These are phyloP conservation scores for Hypoxylon sp. DNA, from an alignment of 2,329 filamentous ascomycete genomes.

Conservation along the genomic window DNA sequence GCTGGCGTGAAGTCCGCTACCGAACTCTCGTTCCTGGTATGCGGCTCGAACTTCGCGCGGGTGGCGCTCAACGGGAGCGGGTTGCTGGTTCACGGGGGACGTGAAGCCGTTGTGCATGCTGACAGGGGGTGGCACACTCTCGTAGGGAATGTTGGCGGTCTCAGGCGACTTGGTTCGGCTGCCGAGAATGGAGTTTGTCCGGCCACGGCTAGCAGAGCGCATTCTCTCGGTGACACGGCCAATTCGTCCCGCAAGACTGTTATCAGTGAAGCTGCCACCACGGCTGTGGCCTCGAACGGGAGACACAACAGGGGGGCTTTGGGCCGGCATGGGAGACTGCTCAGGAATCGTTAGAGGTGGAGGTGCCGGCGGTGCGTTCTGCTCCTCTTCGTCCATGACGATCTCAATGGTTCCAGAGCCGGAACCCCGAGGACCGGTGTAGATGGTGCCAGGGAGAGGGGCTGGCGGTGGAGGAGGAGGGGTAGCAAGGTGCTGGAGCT, in stretches of 20 bases:
- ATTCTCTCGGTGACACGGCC: conserved; percentile 72
- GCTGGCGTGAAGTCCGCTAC: conserved; percentile 67
- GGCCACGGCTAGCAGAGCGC: conserved; percentile 71
- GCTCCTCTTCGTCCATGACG: conserved; percentile 73
- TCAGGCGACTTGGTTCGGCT: conserved; percentile 59
- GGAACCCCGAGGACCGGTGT: conserved; percentile 59
- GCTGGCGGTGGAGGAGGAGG: conserved; percentile 74
- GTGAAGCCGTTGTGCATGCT: conserved; percentile 52
- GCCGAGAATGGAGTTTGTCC: conserved; percentile 60
- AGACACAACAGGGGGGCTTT: conserved; percentile 61
- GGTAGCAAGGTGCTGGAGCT: conserved; percentile 73
- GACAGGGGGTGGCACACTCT: conserved; percentile 55
- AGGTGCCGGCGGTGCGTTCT: conserved; percentile 50
- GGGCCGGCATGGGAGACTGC: conserved; percentile 10
- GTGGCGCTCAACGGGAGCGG: conserved; percentile 50
- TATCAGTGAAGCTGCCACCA: conserved; percentile 69
- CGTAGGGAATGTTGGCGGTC: conserved; percentile 56
- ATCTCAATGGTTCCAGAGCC: conserved; percentile 72
- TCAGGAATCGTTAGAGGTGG: conserved; percentile 36
- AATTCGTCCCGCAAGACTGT: conserved; percentile 67
- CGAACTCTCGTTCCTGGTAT: conserved; percentile 58
- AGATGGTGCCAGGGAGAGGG: conserved; percentile 65
- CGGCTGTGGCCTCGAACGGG: conserved; percentile 65
- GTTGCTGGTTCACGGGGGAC: conserved; percentile 52
- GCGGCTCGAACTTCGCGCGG: conserved; percentile 58